Evolutionary conservation across 2,329 filamentous ascomycete genomes (phyloP), one percentile per base, ranked within the genome.

Genomic region (Talaromyces sp.): DNA sequence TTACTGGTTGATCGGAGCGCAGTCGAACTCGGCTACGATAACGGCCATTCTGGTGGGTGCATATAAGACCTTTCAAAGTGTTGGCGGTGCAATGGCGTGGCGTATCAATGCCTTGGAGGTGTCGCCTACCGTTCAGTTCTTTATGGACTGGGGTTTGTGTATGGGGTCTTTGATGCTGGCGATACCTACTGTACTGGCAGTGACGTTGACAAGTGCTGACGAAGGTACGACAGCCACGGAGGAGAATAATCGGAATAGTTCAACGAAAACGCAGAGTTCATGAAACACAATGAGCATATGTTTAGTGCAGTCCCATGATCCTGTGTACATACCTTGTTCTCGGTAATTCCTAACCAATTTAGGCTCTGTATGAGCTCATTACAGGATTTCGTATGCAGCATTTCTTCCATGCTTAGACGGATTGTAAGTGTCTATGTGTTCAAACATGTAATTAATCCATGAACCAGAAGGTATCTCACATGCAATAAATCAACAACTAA

Each of bases 1-100:
- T 53, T 87, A 87, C 75, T 87, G 84, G 84, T 65, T 79, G 21
- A 76, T 80, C 56, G 77, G 78, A 11, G 74, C 77, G 2, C 71
- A 72, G 61, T 77, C 73, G 13, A 78, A 80, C 66, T 75, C 70
- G 13, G 69, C 76, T 0, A 70, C 69, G 0, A 64, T 72, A 5
- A 70, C 75, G 0, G 78, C 78, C 11, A 69, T 79, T 11, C 68
- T 79, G 13, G 77, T 79, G 1, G 77, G 78, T 28, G 70, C 76
- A 15, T 80, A 80, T 63, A 78, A 79, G 68, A 73, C 73, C 1
- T 72, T 80, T 59, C 76, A 79, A 62, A 69, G 72, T 0, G 66
- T 70, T 0, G 77, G 77, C 3, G 75, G 74, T 15, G 77, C 77
- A 7, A 77, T 80, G 72, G 75, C 76, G 3, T 80, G 76, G 76